Evolutionary conservation across 805 yeast species (phyloP).

Genomic region (Wickerhamomyces xylosicus): DNA sequence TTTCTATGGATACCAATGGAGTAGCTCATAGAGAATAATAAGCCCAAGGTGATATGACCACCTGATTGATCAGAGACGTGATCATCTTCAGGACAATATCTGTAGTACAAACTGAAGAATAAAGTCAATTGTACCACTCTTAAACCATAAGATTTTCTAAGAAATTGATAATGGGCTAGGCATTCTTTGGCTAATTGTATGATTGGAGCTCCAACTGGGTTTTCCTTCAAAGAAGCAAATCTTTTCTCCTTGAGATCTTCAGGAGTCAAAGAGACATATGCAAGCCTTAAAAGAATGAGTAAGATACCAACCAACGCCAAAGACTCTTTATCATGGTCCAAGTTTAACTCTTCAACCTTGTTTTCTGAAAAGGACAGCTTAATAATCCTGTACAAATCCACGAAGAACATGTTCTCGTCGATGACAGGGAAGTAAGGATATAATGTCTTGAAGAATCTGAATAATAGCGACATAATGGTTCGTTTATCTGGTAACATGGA

Average conservation of each 20-base stretch:
- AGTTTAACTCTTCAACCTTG: slow-evolving; percentile 3
- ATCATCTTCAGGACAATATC: slow-evolving; percentile 45
- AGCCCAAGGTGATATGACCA: slow-evolving; percentile 34
- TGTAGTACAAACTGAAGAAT: slow-evolving; percentile 36
- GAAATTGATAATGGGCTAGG: slow-evolving; percentile 38
- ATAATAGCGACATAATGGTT: slow-evolving; percentile 8
- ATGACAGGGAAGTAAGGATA: slow-evolving; percentile 18
- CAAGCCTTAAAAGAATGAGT: slow-evolving; percentile 14
- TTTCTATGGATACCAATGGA: slow-evolving; percentile 49
- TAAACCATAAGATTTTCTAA: slow-evolving; percentile 33
- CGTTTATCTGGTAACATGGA: slow-evolving; percentile 11
- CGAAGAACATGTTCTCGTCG: slow-evolving; percentile 13
- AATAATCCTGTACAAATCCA: slow-evolving; percentile 10
- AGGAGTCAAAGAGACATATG: slow-evolving; percentile 8
- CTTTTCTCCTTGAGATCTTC: slow-evolving; percentile 6
- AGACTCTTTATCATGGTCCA: slow-evolving; percentile 11
- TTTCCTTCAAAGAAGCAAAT: slow-evolving; percentile 3
- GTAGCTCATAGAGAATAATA: slow-evolving; percentile 42
- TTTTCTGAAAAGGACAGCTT: slow-evolving; percentile 2
- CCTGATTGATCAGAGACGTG: slow-evolving; percentile 43
- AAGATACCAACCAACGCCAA: slow-evolving; percentile 15
- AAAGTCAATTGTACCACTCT: slow-evolving; percentile 44
- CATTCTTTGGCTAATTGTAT: slow-evolving; percentile 23
- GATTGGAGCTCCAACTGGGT: slow-evolving; percentile 6
- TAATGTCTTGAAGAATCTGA: slow-evolving; percentile 16